Evolutionary conservation across 805 yeast genomes (phyloP).

Genomic region (Wickerhamiella domercqiae): DNA sequence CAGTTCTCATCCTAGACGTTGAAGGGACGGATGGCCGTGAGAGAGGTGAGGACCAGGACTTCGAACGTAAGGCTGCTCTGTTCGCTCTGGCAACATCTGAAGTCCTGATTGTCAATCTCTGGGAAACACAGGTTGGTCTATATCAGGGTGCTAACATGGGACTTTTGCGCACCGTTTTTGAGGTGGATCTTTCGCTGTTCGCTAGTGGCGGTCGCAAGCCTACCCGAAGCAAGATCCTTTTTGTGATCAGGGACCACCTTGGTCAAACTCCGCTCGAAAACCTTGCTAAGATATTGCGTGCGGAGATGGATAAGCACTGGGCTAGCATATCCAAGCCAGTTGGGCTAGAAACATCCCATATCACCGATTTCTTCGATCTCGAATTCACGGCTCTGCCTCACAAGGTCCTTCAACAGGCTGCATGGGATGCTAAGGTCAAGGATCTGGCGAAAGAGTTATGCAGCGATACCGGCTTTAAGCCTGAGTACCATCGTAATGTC

Average conservation of each 20-base stretch:
- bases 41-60: slow-evolving; percentile 96
- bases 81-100: slow-evolving; percentile 90
- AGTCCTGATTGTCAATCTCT: slow-evolving; percentile 75
- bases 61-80: slow-evolving; percentile 89
- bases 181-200: slow-evolving; percentile 78
- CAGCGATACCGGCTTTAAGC: slow-evolving; percentile 36
- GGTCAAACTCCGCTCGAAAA: slow-evolving; percentile 73
- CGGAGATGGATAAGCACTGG: slow-evolving; percentile 73
- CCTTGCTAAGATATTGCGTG: slow-evolving; percentile 48
- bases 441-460: slow-evolving; percentile 48
- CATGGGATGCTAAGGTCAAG: slow-evolving; percentile 46
- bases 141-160: slow-evolving; percentile 99
- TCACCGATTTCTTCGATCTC: slow-evolving; percentile 72
- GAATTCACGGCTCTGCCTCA: slow-evolving; percentile 73
- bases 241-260: slow-evolving; percentile 84
- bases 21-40: slow-evolving; percentile 98
- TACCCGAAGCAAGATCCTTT: slow-evolving; percentile 35
- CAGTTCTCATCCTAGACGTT: slow-evolving; percentile 63
- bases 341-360: slow-evolving; percentile 36
- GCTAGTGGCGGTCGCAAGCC: slow-evolving; percentile 34
- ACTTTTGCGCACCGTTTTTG: slow-evolving; percentile 84
- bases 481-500: slow-evolving; percentile 63
- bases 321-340: slow-evolving; percentile 55
- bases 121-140: slow-evolving; percentile 95
- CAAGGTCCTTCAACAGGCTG: slow-evolving; percentile 63